Evolutionary conservation across 805 yeast species (phyloP).

Genomic region (Metschnikowia henanensis): DNA sequence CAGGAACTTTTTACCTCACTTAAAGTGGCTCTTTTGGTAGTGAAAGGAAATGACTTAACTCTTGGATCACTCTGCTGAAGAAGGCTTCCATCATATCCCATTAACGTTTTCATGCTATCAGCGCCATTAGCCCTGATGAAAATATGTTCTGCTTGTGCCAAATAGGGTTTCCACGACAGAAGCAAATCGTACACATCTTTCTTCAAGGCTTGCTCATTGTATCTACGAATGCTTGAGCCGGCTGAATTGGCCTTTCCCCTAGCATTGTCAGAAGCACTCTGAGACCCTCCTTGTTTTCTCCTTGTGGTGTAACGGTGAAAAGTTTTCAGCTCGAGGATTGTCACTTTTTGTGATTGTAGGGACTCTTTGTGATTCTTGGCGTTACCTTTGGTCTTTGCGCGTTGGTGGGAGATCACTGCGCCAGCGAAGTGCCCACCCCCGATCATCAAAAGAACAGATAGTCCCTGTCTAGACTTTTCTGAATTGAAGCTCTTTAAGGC

Average conservation of each 20-base stretch:
- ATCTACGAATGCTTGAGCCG: constrained; percentile 85
- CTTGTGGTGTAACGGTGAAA: constrained; percentile 95
- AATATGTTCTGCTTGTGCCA: constrained; percentile 65
- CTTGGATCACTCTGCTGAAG: constrained; percentile 56
- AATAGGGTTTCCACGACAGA: constrained; percentile 58
- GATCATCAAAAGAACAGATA: constrained; percentile 83
- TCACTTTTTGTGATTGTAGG: constrained; percentile 61
- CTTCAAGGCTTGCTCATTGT: constrained; percentile 82
- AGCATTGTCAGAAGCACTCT: constrained; percentile 87
- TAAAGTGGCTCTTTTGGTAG: constrained; percentile 85
- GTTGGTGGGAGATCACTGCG: constrained; percentile 79
- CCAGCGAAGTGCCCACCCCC: constrained; percentile 99
- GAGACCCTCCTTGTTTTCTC: constrained; percentile 97
- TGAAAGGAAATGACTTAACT: constrained; percentile 76
- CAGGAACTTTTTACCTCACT: constrained; percentile 82
- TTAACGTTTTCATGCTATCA: constrained; percentile 58
- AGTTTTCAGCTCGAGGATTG: constrained; percentile 72
- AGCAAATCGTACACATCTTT: constrained; percentile 75
- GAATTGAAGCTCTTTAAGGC: constrained; percentile 11
- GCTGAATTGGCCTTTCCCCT: constrained; percentile 96
- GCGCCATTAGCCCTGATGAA: constrained; percentile 82
- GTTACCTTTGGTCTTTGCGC: constrained; percentile 55
- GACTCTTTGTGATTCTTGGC: constrained; percentile 46
- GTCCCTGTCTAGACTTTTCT: constrained; percentile 30
- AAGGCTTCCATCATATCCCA: constrained; percentile 64